Evolutionary conservation across 129 eudicot species (phyloP), one percentile per base, ranked within the genome.

Genomic region (Lactuca saligna): DNA sequence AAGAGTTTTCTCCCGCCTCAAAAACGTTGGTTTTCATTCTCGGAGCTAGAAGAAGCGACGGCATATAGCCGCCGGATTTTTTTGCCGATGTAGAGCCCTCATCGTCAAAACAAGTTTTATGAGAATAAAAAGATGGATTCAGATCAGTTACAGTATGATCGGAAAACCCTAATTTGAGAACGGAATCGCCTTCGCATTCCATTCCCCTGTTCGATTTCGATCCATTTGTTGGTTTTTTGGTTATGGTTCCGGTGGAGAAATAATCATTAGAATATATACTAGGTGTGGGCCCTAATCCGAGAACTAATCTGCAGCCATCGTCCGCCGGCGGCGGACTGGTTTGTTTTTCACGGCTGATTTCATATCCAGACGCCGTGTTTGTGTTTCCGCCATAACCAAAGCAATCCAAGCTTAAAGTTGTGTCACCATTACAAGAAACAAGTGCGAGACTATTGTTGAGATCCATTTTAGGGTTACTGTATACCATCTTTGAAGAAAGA

Each of bases 51-150:
- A 87, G 87, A 58, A 93, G 88, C 1, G 86, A 73, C 11, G 95
- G 84, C 97, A 93, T 85, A 57, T 93, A 93, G 4, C 97, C 98
- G 56, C 98, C 96, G 7, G 97, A 89, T 78, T 80, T 81, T 88
- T 85, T 93, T 42, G 97, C 96, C 7, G 98, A 89, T 39, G 97
- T 84, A 4, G 98, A 93, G 17, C 98, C 98, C 70, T 93, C 98
- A 10, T 93, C 96, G 11, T 93, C 96, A 60, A 82, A 64, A 33
- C 86, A 82, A 15, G 71, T 68, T 42, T 77, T 79, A 32, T 63
- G 61, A 57, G 81, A 75, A 37, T 57, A 67, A 63, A 66, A 81
- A 32, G 78, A 71, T 9, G 59, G 17, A 63, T 66, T 67, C 15
- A 38, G 53, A 58, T 78, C 80, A 68, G 79, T 73, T 70, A 74